Base-by-base conservation (phyloP, 2,329 filamentous ascomycete genomes). In the Apiospora malaysiana region DNA sequence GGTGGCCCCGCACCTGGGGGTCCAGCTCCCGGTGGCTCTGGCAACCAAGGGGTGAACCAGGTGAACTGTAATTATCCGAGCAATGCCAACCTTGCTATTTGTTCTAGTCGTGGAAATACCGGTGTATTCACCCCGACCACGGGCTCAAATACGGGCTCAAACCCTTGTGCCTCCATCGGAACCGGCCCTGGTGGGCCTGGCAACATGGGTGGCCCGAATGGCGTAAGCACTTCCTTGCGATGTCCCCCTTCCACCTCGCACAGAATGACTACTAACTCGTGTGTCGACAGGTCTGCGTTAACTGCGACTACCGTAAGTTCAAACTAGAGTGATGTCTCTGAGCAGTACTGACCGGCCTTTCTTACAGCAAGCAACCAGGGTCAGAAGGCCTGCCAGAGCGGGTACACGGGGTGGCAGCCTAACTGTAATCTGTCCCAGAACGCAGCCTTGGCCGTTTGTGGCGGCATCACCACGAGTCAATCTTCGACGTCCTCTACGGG, bases 91-190 rank as follows among this genome's bases (percentile, higher is more conserved):
- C 56, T 63, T 3, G 18, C 56, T 12, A 14, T 63, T 21, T 63
- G 56, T 32, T 32, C 27, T n/a, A 18, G 56, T 23, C n/a, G 9
- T 4, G 27, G 51, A 5, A 37, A n/a, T 18, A n/a, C 27, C 18
- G 27, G 25, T 32, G 49, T 56, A 7, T 6, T 23, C 21, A 27
- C 23, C 4, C 25, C 49, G 23, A 49, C 7, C 46, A 56, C 49
- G 1, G 27, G 16, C 51, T 21, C 51, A 8, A 12, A 16, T 18
- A 37, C 27, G 18, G 16, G 51, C 27, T 59, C 27, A 3, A 59
- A 59, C 51, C 51, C 51, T 37, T 59, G 51, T 37, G 51, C 51
- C 10, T 59, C 51, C 27, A n/a, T 59, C 7, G 51, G 51, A n/a
- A 59, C 27, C 7, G 51, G 51, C 18, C 51, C 51, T 12, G 51